A percentile compares a stretch with the other conserved stretches of the same genome.
phyloP scores from a whole-genome alignment of 441 rosid species.

The Gossypium schwendimanii region DNA sequence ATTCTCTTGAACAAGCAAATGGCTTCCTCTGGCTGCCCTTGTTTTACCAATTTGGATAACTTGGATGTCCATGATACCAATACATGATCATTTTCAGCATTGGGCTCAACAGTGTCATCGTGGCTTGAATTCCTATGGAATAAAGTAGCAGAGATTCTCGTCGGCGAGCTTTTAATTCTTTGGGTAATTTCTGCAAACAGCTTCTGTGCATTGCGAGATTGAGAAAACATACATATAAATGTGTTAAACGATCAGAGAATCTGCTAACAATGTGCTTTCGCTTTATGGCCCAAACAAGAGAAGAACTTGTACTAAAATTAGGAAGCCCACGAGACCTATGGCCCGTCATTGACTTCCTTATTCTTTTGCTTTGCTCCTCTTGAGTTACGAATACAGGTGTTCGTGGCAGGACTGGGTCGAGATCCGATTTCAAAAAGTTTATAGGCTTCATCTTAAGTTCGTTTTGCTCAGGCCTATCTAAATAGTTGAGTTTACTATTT shows the following conservation, averaged over 20 bases:
- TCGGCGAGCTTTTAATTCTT: background rate
- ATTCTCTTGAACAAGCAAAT: constrained; percentile 22
- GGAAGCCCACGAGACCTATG: background rate
- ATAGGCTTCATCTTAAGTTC: too few relatives aligned
- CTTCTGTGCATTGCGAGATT: constrained; percentile 9
- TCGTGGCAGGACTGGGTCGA: too few relatives aligned
- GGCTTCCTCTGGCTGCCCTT: constrained; percentile 20
- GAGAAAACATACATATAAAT: background rate
- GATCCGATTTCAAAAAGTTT: too few relatives aligned
- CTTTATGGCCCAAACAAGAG: background rate
- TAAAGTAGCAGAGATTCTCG: background rate
- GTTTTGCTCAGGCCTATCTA: too few relatives aligned
- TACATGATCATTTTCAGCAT: constrained; percentile 8
- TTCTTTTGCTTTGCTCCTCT: too few relatives aligned
- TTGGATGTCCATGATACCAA: constrained; percentile 19
- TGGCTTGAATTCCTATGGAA: background rate
- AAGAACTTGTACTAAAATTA: background rate
- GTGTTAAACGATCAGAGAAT: background rate
- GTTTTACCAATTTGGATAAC: constrained; percentile 17
- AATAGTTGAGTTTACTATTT: too few relatives aligned
- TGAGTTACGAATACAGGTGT: too few relatives aligned
- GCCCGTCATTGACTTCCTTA: background rate
- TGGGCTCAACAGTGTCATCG: background rate
- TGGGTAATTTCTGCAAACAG: constrained; percentile 18
- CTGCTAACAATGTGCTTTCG: background rate